Base-by-base conservation (phyloP, 2,329 filamentous ascomycete species). In the Monosporascus sp. region DNA sequence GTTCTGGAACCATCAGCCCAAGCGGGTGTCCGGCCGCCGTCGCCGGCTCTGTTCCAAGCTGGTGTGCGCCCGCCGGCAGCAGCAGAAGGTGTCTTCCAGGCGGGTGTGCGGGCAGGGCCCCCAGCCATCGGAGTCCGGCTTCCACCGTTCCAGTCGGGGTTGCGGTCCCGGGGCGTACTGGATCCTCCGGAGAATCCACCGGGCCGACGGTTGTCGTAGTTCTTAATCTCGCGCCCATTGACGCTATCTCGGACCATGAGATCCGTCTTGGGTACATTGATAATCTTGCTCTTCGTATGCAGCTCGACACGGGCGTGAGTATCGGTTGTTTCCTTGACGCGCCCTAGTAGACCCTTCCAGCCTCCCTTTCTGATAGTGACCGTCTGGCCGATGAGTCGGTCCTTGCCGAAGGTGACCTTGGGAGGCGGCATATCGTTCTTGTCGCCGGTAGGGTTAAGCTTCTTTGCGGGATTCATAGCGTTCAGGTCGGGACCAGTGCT, bases 271-370 rank as follows among this genome's bases (percentile, higher is more conserved):
- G 85, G 82, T 37, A 97, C 84, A 7, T 87, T 91, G 57, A 97
- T 84, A 17, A 90, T 88, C 77, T 97, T 97, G 73, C 86, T 90
- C 76, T 96, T 96, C 6, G 92, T 92, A 68, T 97, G 93, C 40
- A 99, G 76, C 73, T 99, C 94, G 43, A 99, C 88, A 58, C 92
- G 88, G 31, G 91, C 93, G 64, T 88, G 84, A 3, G 83, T 83
- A 63, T 95, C 92, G 7, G 90, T 96, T 1, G 93, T 88, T 67
- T 97, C 93, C 69, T 96, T 97, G 63, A 99, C 92, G 60, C 97
- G 96, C 63, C 94, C 94, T 43, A 97, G 77, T 44, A 97, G 79
- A 53, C 93, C 93, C 73, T 99, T 99, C 77, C 93, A 91, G 22
- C 88, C 85, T 27, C 94, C 94, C 67, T 87, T 91, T 53, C 86